Evolutionary conservation across 306 rosid species (phyloP).

Genomic region (Amphicarpaea edgeworthii): DNA sequence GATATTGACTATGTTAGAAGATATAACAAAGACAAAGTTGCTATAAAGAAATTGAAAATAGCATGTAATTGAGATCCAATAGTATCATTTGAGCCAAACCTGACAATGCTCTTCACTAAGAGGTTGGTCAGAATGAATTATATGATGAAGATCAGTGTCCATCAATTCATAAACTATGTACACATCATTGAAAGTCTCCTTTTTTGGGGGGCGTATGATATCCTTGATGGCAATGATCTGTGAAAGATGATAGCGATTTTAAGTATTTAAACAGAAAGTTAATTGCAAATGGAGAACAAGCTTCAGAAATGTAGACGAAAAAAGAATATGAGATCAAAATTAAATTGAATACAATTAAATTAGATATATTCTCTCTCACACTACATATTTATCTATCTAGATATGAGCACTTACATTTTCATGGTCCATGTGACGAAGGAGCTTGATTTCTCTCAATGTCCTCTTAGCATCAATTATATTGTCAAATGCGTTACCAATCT

Average conservation of each 20-base stretch:
- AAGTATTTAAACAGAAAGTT: conserved; percentile 37
- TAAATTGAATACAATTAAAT: too few species aligned
- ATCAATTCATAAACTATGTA: conserved; percentile 60
- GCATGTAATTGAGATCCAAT: conserved; percentile 15
- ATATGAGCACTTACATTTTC: conserved; percentile 69
- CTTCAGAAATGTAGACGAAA: conserved; percentile 7
- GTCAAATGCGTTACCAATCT: conserved; percentile 95
- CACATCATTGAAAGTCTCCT: conserved; percentile 54
- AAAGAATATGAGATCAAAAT: neutral
- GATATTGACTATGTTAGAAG: conserved; percentile 16
- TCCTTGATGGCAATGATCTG: conserved; percentile 62
- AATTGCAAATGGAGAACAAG: conserved; percentile 11
- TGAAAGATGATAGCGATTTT: conserved; percentile 36
- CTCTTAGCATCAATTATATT: conserved; percentile 94
- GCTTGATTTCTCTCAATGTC: conserved; percentile 96
- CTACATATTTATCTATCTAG: neutral
- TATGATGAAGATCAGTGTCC: conserved; percentile 67
- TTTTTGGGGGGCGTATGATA: conserved; percentile 56
- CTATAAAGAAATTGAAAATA: neutral
- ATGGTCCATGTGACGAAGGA: conserved; percentile 94
- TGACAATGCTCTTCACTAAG: conserved; percentile 59
- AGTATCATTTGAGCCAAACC: conserved; percentile 51
- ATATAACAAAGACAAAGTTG: conserved; percentile 26
- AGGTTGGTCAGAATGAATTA: conserved; percentile 60
- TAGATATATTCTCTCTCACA: too few species aligned